Percentiles rank a stretch among this genome's conserved stretches.
These are phyloP conservation scores for Magnaporthiopsis poae DNA, from an alignment of 2,329 filamentous ascomycete genomes.

Conservation along the genomic window DNA sequence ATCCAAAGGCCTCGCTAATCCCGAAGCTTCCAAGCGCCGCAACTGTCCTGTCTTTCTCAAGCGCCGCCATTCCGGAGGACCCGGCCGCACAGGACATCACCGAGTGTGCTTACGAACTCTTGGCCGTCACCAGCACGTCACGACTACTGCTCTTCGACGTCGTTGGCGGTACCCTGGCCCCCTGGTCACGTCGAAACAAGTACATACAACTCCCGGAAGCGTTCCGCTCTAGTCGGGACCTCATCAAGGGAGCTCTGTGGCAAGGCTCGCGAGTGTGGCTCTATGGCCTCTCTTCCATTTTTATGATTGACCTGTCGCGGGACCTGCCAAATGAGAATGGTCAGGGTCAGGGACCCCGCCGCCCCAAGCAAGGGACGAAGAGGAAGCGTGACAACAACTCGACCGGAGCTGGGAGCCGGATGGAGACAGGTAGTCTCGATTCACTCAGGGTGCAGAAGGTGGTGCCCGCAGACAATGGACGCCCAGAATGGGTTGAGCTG, in stretches of 20 bases:
- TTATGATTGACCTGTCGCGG: constrained; percentile 77
- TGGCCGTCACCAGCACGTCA: constrained; percentile 44
- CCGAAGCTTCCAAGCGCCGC: constrained; percentile 58
- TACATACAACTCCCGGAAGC: constrained; percentile 62
- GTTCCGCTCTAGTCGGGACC: constrained; percentile 65
- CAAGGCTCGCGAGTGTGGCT: constrained; percentile 72
- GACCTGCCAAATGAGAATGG: constrained; percentile 31
- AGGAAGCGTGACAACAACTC: constrained; percentile 41
- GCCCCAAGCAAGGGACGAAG: constrained; percentile 31
- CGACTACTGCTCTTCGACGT: constrained; percentile 72
- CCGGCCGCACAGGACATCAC: constrained; percentile 18
- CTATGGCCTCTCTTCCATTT: constrained; percentile 76
- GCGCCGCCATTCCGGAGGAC: constrained; percentile 29
- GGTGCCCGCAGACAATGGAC: constrained; percentile 25
- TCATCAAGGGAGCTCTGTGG: constrained; percentile 79
- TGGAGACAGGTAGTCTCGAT: constrained; percentile 34
- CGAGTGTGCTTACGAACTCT: constrained; percentile 40
- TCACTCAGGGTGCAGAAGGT: constrained; percentile 33
- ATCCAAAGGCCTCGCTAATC: constrained; percentile 58
- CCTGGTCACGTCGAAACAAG: constrained; percentile 79
- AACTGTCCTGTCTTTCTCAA: constrained; percentile 58
- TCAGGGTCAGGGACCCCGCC: neutral
- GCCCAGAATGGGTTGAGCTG: constrained; percentile 27
- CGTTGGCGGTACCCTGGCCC: constrained; percentile 62
- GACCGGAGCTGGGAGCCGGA: constrained; percentile 44